A percentile compares a stretch with the other conserved stretches of the same genome.
Evolutionary conservation across 2,329 filamentous ascomycete species (phyloP).

Genomic region (Cytospora piceicola): DNA sequence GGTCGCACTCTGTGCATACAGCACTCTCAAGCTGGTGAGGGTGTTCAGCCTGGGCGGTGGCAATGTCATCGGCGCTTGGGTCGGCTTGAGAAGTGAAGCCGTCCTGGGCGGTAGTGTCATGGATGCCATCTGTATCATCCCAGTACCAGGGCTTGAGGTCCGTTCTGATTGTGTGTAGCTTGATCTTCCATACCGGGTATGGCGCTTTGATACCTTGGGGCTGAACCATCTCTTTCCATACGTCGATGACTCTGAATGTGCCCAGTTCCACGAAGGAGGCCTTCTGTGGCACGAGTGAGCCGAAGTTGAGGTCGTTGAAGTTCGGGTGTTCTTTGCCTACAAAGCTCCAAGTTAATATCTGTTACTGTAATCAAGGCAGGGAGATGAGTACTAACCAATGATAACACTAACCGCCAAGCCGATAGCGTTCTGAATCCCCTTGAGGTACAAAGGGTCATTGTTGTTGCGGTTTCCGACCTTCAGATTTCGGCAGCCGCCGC

Average conservation of each 20-base stretch:
- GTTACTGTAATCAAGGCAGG: not conserved
- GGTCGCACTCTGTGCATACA: slow-evolving; percentile 3
- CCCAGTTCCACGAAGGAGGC: slow-evolving; percentile 65
- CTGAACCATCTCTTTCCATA: slow-evolving; percentile 66
- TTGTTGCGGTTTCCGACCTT: not conserved
- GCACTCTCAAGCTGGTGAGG: not conserved
- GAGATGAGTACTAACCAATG: slow-evolving; percentile 48
- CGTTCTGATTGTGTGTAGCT: slow-evolving; percentile 67
- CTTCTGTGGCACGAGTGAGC: slow-evolving; percentile 55
- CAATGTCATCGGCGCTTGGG: too few species aligned
- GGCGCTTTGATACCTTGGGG: slow-evolving; percentile 10
- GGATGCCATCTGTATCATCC: slow-evolving; percentile 34
- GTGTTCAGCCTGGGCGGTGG: not conserved
- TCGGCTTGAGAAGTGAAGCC: too few species aligned
- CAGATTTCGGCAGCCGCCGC: slow-evolving; percentile 55
- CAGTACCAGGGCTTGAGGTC: slow-evolving; percentile 59
- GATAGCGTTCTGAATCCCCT: not conserved
- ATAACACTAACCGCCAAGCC: slow-evolving; percentile 57
- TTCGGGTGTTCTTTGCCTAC: slow-evolving; percentile 55
- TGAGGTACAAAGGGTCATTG: not conserved
- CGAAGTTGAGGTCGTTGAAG: slow-evolving; percentile 37
- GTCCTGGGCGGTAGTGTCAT: slow-evolving; percentile 19
- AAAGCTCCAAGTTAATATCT: slow-evolving; percentile 14
- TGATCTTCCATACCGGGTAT: slow-evolving; percentile 53
- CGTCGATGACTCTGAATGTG: slow-evolving; percentile 69